phyloP scores from a whole-genome alignment of 2,329 filamentous ascomycete genomes.

The Phyllosticta citribraziliensis region DNA sequence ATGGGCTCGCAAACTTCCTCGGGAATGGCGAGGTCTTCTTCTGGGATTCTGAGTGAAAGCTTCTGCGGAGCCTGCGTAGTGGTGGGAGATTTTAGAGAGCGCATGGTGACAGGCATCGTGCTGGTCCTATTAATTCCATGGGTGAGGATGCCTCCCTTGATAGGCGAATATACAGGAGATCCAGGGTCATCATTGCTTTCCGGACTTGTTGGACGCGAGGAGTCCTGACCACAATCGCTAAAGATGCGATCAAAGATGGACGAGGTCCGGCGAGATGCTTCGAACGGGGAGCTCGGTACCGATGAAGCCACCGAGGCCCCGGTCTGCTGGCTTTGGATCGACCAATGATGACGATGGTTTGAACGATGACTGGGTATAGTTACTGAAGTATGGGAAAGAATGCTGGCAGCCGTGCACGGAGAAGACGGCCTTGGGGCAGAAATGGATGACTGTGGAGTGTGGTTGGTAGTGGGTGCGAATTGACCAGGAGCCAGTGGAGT shows the following conservation, averaged over 20 bases:
- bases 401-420: conserved; percentile 43
- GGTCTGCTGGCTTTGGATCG: conserved; percentile 49
- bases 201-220: conserved; percentile 70
- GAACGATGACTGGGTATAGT: conserved; percentile 43
- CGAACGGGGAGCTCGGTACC: conserved; percentile 70
- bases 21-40: conserved; percentile 6
- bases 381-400: conserved; percentile 54
- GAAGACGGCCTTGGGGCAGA: conserved; percentile 26
- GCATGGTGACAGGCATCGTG: conserved; percentile 16
- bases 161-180: conserved; percentile 47
- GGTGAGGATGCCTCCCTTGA: conserved; percentile 35
- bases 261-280: conserved; percentile 55
- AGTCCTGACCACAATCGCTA: conserved; percentile 48
- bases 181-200: conserved; percentile 52
- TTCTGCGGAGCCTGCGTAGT: conserved; percentile 17
- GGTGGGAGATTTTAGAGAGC: conserved; percentile 14
- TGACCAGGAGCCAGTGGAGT: conserved; percentile 49
- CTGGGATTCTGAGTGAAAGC: conserved; percentile 19
- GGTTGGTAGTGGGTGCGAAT: conserved; percentile 31
- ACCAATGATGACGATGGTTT: conserved; percentile 47
- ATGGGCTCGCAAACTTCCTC: conserved; percentile 8
- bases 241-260: conserved; percentile 70
- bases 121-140: conserved; percentile 3
- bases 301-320: conserved; percentile 61
- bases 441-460: conserved; percentile 29